Conservation (phyloP, 805 yeast genomes). For the Ogataea pilisensis region DNA sequence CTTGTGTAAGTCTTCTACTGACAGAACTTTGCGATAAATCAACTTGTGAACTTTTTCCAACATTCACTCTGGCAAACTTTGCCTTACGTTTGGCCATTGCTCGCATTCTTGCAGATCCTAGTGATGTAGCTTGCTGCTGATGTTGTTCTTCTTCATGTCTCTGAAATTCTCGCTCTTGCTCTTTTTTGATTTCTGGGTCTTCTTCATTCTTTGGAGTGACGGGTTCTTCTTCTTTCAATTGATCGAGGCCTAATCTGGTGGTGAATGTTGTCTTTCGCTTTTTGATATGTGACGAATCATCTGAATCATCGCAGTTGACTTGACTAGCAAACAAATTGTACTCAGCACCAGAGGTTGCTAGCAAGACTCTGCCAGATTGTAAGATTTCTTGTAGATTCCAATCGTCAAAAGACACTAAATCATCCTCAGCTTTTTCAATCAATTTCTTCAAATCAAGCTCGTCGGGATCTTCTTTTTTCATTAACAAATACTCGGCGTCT, state of each 20-base stretch:
- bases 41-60: slow-evolving; percentile 45
- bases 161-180: slow-evolving; percentile 5
- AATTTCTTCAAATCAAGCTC: slow-evolving; percentile 31
- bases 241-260: slow-evolving; percentile 28
- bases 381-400: slow-evolving; percentile 49
- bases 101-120: slow-evolving; percentile 70
- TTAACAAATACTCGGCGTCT: slow-evolving; percentile 12
- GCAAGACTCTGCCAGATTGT: slow-evolving; percentile 47
- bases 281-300: slow-evolving; percentile 9
- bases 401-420: slow-evolving; percentile 43
- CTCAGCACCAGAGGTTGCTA: slow-evolving; percentile 59
- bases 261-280: slow-evolving; percentile 28
- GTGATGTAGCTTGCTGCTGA: slow-evolving; percentile 6
- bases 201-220: no score
- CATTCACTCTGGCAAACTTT: slow-evolving; percentile 56
- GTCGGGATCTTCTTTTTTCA: slow-evolving; percentile 21
- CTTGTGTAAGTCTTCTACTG: slow-evolving; percentile 48
- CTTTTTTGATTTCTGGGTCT: slow-evolving; percentile 2
- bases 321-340: slow-evolving; percentile 18
- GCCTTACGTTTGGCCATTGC: slow-evolving; percentile 95
- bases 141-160: slow-evolving; percentile 2
- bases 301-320: slow-evolving; percentile 3
- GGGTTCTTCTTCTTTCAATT: neutral
- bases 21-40: slow-evolving; percentile 72
- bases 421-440: slow-evolving; percentile 41